These are phyloP conservation scores for Phytophthora citricola DNA, from an alignment of 352 stramenopile species.

Conservation along the genomic window DNA sequence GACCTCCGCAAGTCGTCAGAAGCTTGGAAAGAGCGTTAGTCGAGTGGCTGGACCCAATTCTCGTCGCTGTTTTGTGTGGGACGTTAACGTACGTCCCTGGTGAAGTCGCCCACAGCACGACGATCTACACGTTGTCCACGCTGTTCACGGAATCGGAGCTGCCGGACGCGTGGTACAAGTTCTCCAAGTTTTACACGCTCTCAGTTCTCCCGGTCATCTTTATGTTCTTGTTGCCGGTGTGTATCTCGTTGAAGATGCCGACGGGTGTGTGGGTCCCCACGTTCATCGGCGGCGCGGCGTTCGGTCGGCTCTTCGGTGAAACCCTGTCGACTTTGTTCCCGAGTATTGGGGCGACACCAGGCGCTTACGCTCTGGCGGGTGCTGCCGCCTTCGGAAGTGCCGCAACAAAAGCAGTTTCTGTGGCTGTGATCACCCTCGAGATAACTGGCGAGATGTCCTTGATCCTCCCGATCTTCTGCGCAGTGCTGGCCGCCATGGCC, in stretches of 20 bases:
- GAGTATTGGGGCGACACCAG: neutral
- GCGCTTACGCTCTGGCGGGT: neutral
- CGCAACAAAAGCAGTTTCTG: neutral
- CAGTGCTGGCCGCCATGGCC: neutral
- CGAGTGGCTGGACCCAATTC: neutral
- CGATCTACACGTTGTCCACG: constrained; percentile 55
- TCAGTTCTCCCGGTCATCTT: neutral
- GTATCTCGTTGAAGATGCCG: neutral
- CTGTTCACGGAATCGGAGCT: constrained; percentile 51
- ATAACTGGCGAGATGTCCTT: neutral
- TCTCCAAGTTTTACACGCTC: constrained; percentile 1
- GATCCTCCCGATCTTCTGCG: constrained; percentile 3
- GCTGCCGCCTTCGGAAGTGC: neutral
- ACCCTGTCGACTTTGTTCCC: neutral
- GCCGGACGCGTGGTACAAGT: neutral
- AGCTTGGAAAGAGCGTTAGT: neutral
- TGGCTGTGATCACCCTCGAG: constrained; percentile 1
- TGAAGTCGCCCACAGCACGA: constrained; percentile 43
- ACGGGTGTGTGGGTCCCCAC: constrained; percentile 1
- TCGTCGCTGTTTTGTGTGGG: constrained; percentile 29
- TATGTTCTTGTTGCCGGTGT: neutral
- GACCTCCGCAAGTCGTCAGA: constrained; percentile 5
- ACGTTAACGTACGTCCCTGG: constrained; percentile 27
- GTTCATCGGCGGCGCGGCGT: neutral
- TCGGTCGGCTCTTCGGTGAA: neutral